Evolutionary conservation across 331 rosid genomes (phyloP), one percentile per base, ranked within the genome.

Genomic region (Saraca asoca): DNA sequence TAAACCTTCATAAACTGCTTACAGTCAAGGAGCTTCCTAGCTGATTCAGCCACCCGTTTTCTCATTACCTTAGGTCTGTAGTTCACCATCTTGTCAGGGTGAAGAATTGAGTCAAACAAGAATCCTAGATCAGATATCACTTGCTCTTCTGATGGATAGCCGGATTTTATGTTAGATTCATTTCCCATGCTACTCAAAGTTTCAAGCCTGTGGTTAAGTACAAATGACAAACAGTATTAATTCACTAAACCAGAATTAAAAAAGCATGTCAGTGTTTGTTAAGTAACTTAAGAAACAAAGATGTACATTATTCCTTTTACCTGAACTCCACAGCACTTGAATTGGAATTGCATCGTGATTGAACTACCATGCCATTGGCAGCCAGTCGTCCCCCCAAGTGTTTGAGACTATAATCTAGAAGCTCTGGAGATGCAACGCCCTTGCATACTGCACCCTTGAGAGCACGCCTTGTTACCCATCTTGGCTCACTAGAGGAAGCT

Each of bases 1-100:
- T 80, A 83, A 62, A 79, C 83, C 86, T 88, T 85, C 82, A 88
- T 68, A 20, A 88, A 88, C 62, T 88, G 86, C 76, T 88, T 88
- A 74, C 92, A 85, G 71, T 88, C 95, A 7, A 88, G 86, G 58
- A 88, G 82, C 77, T 80, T 88, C 59, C 85, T 81, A 1, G 92
- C 88, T 10, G 90, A 78, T 42, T 81, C 90, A 12, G 78, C 66
- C 45, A 81, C 74, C 5, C 46, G 31, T 53, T 80, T 85, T 70
- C 80, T 69, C 72, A 62, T 56, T 15, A 2, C 31, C 19, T 20
- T 34, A 1, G 81, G 84, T 43, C 80, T 67, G 48, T 65, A 58
- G 43, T 45, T 73, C 17, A 55, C 60, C 88, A 75, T 81, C 77
- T 79, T 83, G 20, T 83, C 85, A 1, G 88, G 92, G 60, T 83